phyloP scores from a whole-genome alignment of 2,329 filamentous ascomycete species.

The Aspergillus oerlinghausenensis region DNA sequence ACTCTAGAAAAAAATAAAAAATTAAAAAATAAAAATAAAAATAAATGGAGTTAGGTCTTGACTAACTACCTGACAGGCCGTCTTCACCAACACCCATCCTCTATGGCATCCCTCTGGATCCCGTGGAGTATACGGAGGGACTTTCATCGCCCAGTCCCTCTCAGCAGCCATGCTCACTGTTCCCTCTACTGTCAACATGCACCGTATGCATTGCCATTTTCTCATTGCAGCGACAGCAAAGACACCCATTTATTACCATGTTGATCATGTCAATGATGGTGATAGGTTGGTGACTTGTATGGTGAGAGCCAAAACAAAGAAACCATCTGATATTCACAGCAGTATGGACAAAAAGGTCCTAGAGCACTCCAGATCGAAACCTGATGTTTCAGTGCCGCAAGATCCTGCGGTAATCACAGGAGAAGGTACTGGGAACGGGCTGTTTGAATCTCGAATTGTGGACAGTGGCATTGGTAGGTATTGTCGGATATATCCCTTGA shows the following conservation, averaged over 20 bases:
- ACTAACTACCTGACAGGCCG: constrained; percentile 52
- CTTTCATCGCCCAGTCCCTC: constrained; percentile 87
- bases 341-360: constrained; percentile 51
- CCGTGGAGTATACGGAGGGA: constrained; percentile 87
- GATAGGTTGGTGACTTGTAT: constrained; percentile 86
- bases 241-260: constrained; percentile 91
- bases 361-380: constrained; percentile 63
- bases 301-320: constrained; percentile 85
- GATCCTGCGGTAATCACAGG: constrained; percentile 44
- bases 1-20: no score
- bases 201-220: constrained; percentile 99
- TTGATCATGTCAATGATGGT: constrained; percentile 84
- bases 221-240: constrained; percentile 80
- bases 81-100: constrained; percentile 90
- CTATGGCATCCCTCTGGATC: constrained; percentile 90
- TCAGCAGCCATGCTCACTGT: constrained; percentile 86
- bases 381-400: constrained; percentile 35
- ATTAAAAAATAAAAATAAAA: no score
- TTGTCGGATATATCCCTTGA: neutral
- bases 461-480: neutral
- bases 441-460: constrained; percentile 49
- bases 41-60: no score
- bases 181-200: constrained; percentile 69
- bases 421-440: constrained; percentile 54
- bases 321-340: constrained; percentile 85